phyloP scores from a whole-genome alignment of 768 basidiomycete genomes.

The Daedaleopsis nitida region DNA sequence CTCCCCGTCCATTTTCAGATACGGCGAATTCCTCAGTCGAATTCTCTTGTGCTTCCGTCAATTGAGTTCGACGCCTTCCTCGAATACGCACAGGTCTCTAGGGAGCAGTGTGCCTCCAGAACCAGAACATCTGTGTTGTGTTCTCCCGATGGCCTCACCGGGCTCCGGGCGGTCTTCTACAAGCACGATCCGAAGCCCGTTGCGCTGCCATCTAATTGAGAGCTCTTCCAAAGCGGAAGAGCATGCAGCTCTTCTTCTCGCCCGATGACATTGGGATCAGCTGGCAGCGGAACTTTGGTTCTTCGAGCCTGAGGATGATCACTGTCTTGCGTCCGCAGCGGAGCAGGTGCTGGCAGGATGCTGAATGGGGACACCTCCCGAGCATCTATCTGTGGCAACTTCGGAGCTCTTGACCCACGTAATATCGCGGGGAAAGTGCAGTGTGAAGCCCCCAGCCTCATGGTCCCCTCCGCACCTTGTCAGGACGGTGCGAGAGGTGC shows the following conservation, averaged over 20 bases:
- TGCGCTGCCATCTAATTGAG: not conserved
- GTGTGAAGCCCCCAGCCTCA: not conserved
- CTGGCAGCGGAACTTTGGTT: not conserved
- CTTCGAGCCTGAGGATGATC: not conserved
- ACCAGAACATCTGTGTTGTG: not conserved
- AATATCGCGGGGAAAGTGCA: not conserved
- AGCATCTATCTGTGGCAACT: slow-evolving; percentile 1
- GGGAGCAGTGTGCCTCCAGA: not conserved
- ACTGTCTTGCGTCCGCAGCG: not conserved
- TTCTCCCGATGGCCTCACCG: not conserved
- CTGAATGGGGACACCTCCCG: not conserved
- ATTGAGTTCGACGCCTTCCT: not conserved
- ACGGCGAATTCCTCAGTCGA: not conserved
- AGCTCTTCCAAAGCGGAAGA: not conserved
- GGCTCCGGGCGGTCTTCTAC: not conserved
- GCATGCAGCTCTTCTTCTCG: not conserved
- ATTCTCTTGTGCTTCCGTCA: not conserved
- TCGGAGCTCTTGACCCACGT: slow-evolving; percentile 2
- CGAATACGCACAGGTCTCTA: not conserved
- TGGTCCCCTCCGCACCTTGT: not conserved
- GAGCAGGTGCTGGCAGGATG: not conserved
- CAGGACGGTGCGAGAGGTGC: not conserved
- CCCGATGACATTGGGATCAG: not conserved
- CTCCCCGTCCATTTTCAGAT: not conserved
- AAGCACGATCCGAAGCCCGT: not conserved